Conservation (phyloP, 306 rosid genomes). For the Sindora glabra region DNA sequence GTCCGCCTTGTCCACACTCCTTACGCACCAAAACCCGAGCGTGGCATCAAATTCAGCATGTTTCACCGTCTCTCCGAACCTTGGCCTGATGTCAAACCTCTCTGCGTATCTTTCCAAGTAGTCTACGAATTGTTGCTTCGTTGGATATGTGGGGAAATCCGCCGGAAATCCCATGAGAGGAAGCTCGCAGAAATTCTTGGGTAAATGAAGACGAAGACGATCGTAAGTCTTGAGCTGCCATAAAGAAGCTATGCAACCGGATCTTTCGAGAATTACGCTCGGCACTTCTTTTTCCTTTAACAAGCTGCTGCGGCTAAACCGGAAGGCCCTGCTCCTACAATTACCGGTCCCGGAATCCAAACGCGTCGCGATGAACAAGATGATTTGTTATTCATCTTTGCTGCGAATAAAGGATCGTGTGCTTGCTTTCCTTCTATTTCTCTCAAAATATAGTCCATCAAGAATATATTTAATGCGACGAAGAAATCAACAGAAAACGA, state of each 20-base stretch:
- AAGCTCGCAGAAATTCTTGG: constrained; percentile 71
- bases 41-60: constrained; percentile 39
- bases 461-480: too few relatives aligned
- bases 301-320: constrained; percentile 83
- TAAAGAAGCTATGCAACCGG: constrained; percentile 72
- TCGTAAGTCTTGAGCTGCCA: constrained; percentile 82
- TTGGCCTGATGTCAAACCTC: constrained; percentile 37
- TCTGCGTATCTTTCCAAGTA: constrained; percentile 51
- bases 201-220: constrained; percentile 64
- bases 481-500: not conserved
- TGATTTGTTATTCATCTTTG: constrained; percentile 15
- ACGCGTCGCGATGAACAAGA: not conserved
- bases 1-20: not conserved
- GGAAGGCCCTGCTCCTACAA: constrained; percentile 85
- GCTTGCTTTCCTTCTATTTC: constrained; percentile 70
- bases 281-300: constrained; percentile 33
- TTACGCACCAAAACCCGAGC: constrained; percentile 49
- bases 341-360: constrained; percentile 43
- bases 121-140: constrained; percentile 53
- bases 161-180: constrained; percentile 50
- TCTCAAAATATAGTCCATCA: constrained; percentile 32
- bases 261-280: constrained; percentile 56
- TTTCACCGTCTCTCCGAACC: constrained; percentile 46
- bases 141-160: constrained; percentile 68
- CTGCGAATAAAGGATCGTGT: constrained; percentile 53